These are phyloP conservation scores for Laguncularia racemosa DNA, from an alignment of 345 rosid genomes.

Conservation along the genomic window DNA sequence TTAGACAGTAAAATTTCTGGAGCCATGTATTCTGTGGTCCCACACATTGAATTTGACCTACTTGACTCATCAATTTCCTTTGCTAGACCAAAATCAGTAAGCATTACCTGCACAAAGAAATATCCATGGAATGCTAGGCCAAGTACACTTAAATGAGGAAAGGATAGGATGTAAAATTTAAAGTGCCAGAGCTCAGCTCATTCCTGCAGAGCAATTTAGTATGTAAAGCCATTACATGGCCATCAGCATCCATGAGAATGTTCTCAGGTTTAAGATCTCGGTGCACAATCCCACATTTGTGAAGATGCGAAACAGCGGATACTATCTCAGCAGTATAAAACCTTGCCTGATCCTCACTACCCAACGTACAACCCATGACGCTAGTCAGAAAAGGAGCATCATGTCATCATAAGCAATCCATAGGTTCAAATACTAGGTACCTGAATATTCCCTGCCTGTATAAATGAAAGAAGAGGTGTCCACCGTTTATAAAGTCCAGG, in stretches of 20 bases:
- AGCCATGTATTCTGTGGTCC: slow-evolving; percentile 77
- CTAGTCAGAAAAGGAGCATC: slow-evolving; percentile 10
- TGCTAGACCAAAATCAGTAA: slow-evolving; percentile 69
- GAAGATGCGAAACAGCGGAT: slow-evolving; percentile 73
- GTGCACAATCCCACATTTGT: slow-evolving; percentile 55
- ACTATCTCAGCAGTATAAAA: slow-evolving; percentile 68
- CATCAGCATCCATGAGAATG: slow-evolving; percentile 57
- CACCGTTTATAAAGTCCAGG: slow-evolving; percentile 67
- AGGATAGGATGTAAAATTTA: slow-evolving; percentile 1
- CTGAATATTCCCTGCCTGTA: slow-evolving; percentile 64
- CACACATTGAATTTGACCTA: slow-evolving; percentile 69
- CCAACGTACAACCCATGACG: slow-evolving; percentile 8
- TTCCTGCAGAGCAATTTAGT: no score
- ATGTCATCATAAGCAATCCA: slow-evolving; percentile 1
- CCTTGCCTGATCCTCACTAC: slow-evolving; percentile 73
- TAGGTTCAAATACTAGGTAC: slow-evolving; percentile 15
- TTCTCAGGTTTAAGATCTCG: slow-evolving; percentile 82
- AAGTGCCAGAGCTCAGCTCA: not conserved
- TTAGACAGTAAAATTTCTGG: slow-evolving; percentile 58
- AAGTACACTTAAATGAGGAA: no score
- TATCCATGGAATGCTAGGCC: not conserved
- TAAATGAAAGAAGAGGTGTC: slow-evolving; percentile 73
- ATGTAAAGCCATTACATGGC: slow-evolving; percentile 39
- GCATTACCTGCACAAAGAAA: slow-evolving; percentile 38
- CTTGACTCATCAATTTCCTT: slow-evolving; percentile 63